Conservation (phyloP, 2,329 filamentous ascomycete genomes). For the Stachybotrys chlorohalonatus region DNA sequence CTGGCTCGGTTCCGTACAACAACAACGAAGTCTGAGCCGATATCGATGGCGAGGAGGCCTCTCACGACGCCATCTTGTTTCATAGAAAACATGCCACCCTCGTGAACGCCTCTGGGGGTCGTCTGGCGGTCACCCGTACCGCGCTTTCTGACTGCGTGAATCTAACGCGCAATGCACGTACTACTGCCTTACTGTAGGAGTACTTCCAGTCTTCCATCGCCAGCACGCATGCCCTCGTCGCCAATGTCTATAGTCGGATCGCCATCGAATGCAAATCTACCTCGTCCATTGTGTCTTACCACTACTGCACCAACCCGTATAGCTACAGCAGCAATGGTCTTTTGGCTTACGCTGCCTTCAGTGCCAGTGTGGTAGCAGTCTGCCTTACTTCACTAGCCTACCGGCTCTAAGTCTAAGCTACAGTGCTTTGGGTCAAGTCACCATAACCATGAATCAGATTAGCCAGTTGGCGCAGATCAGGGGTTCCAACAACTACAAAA, state of each 20-base stretch:
- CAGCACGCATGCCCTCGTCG: constrained; percentile 36
- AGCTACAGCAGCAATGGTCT: constrained; percentile 39
- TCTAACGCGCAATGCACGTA: constrained; percentile 43
- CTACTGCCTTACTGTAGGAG: constrained; percentile 40
- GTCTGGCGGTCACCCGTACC: constrained; percentile 31
- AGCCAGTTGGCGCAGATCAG: constrained; percentile 51
- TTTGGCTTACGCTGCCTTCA: constrained; percentile 53
- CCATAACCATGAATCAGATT: constrained; percentile 56
- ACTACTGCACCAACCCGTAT: constrained; percentile 52
- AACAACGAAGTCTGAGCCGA: constrained; percentile 50
- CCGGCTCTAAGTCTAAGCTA: constrained; percentile 39
- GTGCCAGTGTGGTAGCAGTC: constrained; percentile 47
- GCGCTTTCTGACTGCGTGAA: constrained; percentile 46
- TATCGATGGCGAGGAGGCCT: constrained; percentile 47
- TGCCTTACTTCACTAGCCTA: constrained; percentile 51
- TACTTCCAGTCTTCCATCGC: constrained; percentile 52
- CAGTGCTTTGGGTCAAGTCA: constrained; percentile 57
- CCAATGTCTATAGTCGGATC: constrained; percentile 40
- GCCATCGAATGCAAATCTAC: constrained; percentile 45
- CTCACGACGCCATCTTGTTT: constrained; percentile 37
- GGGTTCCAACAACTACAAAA: constrained; percentile 52
- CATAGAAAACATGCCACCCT: constrained; percentile 41
- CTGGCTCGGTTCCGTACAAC: constrained; percentile 45
- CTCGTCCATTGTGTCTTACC: constrained; percentile 35
- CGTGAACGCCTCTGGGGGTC: constrained; percentile 43